Conservation (phyloP, 73 alveolate genomes). For the Paramecium primaurelia region DNA sequence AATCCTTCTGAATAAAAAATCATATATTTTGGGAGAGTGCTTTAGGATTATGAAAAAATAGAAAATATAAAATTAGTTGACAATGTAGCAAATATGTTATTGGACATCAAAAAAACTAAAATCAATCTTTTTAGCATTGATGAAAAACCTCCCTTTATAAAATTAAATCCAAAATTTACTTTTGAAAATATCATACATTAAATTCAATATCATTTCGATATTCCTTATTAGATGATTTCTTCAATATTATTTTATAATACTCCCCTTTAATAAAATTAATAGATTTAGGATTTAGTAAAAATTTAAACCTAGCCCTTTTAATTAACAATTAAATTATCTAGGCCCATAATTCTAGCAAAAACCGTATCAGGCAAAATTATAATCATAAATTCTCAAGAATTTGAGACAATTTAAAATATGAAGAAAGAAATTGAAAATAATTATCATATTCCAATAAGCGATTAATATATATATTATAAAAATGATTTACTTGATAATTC, state of each 20-base stretch:
- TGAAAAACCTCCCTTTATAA: neutral
- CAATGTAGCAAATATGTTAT: neutral
- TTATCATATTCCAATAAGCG: neutral
- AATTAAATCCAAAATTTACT: neutral
- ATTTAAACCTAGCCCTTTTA: no score
- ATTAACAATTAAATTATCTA: neutral
- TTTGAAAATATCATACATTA: neutral
- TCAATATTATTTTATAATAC: neutral
- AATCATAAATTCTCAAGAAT: neutral
- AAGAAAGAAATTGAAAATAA: neutral
- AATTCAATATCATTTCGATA: neutral
- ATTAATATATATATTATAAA: no score
- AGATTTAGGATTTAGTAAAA: neutral
- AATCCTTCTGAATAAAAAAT: neutral
- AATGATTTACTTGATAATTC: neutral
- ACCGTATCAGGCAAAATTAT: neutral
- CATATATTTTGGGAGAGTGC: neutral
- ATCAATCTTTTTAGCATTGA: neutral
- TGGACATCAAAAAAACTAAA: neutral
- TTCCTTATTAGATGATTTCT: neutral
- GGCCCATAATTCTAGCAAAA: neutral
- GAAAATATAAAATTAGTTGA: neutral
- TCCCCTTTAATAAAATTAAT: neutral
- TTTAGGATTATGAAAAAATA: neutral
- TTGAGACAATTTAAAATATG: neutral